These are phyloP conservation scores for Nannizziopsis barbatae DNA, from an alignment of 2,329 filamentous ascomycete species.

Conservation along the genomic window DNA sequence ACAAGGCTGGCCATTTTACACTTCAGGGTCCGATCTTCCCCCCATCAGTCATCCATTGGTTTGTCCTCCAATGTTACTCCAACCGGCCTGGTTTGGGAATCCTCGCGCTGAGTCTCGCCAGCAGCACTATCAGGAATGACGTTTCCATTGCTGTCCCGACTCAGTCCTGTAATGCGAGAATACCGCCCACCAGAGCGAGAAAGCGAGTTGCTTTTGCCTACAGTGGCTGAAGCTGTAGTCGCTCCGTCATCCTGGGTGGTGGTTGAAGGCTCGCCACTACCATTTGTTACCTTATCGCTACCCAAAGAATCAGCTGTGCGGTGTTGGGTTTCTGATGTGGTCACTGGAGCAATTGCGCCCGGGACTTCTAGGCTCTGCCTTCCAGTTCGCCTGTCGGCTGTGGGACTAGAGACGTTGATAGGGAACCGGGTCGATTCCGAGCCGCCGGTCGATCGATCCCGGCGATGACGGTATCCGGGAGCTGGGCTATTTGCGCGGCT, in stretches of 20 bases:
- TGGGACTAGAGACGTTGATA: conserved; percentile 56
- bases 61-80: conserved; percentile 62
- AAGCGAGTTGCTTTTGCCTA: conserved; percentile 56
- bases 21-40: too few relatives aligned
- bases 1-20: neutral
- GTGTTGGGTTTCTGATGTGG: conserved; percentile 24
- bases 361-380: conserved; percentile 74
- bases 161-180: conserved; percentile 38
- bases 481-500: conserved; percentile 62
- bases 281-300: conserved; percentile 29
- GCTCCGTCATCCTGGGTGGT: conserved; percentile 15
- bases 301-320: conserved; percentile 14
- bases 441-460: conserved; percentile 62
- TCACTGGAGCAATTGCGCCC: conserved; percentile 41
- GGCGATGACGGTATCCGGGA: conserved; percentile 49
- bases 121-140: conserved; percentile 2
- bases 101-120: conserved; percentile 26
- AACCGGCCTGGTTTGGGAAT: conserved; percentile 19
- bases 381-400: conserved; percentile 38
- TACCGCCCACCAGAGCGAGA: conserved; percentile 44
- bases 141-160: conserved; percentile 36
- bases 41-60: conserved; percentile 59
- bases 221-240: conserved; percentile 24
- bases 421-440: conserved; percentile 70
- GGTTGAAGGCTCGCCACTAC: conserved; percentile 21